Evolutionary conservation across 805 yeast species (phyloP), one percentile per base, ranked within the genome.

Genomic region (Ogataea pini): DNA sequence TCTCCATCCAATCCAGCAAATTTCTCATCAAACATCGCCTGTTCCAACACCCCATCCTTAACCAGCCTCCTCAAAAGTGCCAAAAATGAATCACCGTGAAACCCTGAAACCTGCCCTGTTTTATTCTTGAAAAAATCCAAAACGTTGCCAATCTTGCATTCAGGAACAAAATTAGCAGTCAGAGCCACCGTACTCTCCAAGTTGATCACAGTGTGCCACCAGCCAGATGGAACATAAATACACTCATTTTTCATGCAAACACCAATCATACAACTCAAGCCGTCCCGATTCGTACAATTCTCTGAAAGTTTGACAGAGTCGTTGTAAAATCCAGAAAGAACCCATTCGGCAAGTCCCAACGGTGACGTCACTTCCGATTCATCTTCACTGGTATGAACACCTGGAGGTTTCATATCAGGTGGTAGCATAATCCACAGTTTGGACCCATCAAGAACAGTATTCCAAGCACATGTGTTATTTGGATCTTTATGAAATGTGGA

Each of bases 141-240:
- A 3, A 82, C 94, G 31, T 74, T 70, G n/a, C 77, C 72, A 31
- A 90, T 64, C 50, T 81, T 80, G 36, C 79, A 75, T 34, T 63
- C 62, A 0, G 96, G 95, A 9, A 89, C 91, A 65, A 91, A 90
- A 64, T 90, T 90, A 55, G 89, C 95, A 0, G 97, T 90, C 58
- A 90, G 68, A 0, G 97, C 97, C 16, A 90, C 82, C n/a, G 83
- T 73, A 61, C 85, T 89, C 49, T 84, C 86, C 10, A 90, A 60
- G 58, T 90, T 90, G n/a, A 90, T 87, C 25, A 91, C 97, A 40
- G 83, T 72, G 71, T 90, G 97, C 97, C 97, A 90, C 97, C 97
- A 90, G 0, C 96, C 95, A n/a, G 90, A 77, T 3, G 97, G 97
- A 7, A 90, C 97, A 63, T 86, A 81, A 75, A 89, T 78, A 51